A percentile compares a stretch with the other conserved stretches of the same genome.
phyloP scores from a whole-genome alignment of 768 basidiomycete genomes.

The Auriscalpium orientale region DNA sequence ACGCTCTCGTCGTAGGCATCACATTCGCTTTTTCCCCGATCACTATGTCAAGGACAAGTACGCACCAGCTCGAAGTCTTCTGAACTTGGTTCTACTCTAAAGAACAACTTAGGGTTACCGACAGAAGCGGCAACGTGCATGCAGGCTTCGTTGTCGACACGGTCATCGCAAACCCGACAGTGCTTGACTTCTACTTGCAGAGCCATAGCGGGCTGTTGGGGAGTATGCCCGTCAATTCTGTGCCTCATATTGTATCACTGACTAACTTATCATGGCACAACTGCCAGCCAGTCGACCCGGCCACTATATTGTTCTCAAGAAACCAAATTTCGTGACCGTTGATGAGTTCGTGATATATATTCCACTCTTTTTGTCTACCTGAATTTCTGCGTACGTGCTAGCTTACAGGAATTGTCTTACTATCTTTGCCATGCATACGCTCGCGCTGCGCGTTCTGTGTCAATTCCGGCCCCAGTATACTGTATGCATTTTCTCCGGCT shows the following conservation, averaged over 20 bases:
- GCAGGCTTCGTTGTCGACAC: conserved; percentile 73
- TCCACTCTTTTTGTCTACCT: not conserved
- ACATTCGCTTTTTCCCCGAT: conserved; percentile 51
- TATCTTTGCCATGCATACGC: conserved; percentile 77
- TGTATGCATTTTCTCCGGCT: conserved; percentile 37
- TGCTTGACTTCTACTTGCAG: conserved; percentile 72
- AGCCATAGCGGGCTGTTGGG: conserved; percentile 51
- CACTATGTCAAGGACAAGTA: not conserved
- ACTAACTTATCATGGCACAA: conserved; percentile 17
- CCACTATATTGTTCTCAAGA: conserved; percentile 44
- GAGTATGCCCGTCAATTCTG: not conserved
- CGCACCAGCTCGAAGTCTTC: not conserved
- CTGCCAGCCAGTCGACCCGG: conserved; percentile 45
- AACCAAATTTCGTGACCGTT: conserved; percentile 48
- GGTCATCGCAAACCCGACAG: conserved; percentile 57
- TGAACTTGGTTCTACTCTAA: not conserved
- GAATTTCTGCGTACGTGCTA: conserved; percentile 29
- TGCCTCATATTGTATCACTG: not conserved
- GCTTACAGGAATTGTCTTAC: conserved; percentile 67
- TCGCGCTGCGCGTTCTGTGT: conserved; percentile 72
- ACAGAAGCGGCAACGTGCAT: conserved; percentile 62
- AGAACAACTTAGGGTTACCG: conserved; percentile 32
- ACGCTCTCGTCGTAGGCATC: conserved; percentile 28
- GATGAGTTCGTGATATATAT: conserved; percentile 26
- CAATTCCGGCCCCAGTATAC: conserved; percentile 74